Conservation (phyloP, 495 filamentous ascomycete species). For the Hypoxylon intermedium region DNA sequence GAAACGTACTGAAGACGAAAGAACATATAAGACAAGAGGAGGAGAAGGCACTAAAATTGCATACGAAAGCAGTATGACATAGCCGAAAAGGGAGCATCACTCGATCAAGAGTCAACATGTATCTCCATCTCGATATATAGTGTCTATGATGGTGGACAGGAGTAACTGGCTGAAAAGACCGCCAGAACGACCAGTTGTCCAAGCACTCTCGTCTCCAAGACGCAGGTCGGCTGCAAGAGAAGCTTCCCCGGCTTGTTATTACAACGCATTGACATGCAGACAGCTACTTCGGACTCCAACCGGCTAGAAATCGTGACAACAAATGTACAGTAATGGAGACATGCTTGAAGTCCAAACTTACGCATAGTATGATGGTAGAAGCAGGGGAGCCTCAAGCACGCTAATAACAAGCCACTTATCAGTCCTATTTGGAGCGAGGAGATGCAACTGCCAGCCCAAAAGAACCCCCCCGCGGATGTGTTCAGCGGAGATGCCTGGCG, state of each 20-base stretch:
- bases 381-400: constrained; percentile 12
- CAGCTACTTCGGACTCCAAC: constrained; percentile 15
- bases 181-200: constrained; percentile 4
- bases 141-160: constrained; percentile 4
- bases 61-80: constrained; percentile 1
- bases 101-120: background rate
- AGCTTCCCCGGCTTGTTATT: constrained; percentile 21
- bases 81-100: background rate
- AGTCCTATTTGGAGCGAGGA: constrained; percentile 25
- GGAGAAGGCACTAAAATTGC: background rate
- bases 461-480: constrained; percentile 38
- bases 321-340: constrained; percentile 29
- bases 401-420: constrained; percentile 10
- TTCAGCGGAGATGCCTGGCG: constrained; percentile 2
- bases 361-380: constrained; percentile 13
- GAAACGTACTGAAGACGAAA: constrained; percentile 1
- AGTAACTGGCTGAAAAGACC: constrained; percentile 10
- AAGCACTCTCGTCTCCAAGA: constrained; percentile 16
- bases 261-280: constrained; percentile 28
- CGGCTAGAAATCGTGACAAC: constrained; percentile 25
- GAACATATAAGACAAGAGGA: background rate
- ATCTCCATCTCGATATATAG: constrained; percentile 17
- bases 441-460: constrained; percentile 26
- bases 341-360: constrained; percentile 3
- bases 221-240: constrained; percentile 15